Base-by-base conservation (phyloP, 371 early-diverging fungal species). In the Mucor mucedo region DNA sequence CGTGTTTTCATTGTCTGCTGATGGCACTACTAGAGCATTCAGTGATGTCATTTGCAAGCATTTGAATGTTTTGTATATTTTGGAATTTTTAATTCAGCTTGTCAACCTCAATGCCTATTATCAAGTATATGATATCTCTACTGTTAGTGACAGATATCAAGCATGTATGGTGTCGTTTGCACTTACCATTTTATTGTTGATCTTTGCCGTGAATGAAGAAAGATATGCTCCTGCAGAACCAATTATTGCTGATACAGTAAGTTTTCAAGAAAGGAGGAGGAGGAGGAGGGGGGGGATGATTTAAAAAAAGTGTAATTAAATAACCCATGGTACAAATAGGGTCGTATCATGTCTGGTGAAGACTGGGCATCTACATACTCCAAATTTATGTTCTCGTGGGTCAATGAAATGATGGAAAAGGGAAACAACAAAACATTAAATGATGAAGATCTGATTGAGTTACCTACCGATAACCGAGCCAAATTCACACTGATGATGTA, bases 321-420 rank as follows among this genome's bases (percentile, higher is more conserved):
- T 21, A 21, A 21, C 21, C 28, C 39, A 27, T 52, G 29, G 52
- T 33, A 57, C 52, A 38, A 44, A 10, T 41, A 65, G 64, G 66
- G 62, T n/a, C 77, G 87, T 8, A 13, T 75, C 2, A 63, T 82
- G 53, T 84, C 85, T 4, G 59, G 75, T 13, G 87, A 87, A 58
- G 72, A 75, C 29, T 74, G 83, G 71, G 82, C 85, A 2, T 87
- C 87, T 0, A 7, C 78, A 7, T 87, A 84, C 60, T 82, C 84
- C 9, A 71, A 77, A 48, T 70, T 78, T 50, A 83, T 82, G 69
- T 87, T 84, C 45, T 60, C 70, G 28, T 87, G 87, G 87, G 77
- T 81, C 2, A 75, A 83, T 52, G 68, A 64, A 6, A 75, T 84
- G 77, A 78, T 87, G 66, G 80, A 79, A 54, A 73, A 85, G 58